Conservation (phyloP, 345 rosid species). For the Ricinus communis region DNA sequence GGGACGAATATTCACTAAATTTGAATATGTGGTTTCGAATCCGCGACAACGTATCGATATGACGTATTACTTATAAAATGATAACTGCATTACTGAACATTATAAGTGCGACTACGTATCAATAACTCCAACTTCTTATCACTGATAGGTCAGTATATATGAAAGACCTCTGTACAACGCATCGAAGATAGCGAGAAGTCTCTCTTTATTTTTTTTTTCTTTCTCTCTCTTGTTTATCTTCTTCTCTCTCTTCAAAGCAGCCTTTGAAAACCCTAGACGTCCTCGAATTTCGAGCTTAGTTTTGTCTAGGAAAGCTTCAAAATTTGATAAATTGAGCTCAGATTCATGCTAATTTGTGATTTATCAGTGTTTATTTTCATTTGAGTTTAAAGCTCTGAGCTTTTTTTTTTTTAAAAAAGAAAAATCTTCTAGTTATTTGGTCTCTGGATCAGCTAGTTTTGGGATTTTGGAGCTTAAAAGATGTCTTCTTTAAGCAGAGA, state of each 20-base stretch:
- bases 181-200: conserved; percentile 85
- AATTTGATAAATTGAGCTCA: conserved; percentile 24
- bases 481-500: conserved; percentile 90
- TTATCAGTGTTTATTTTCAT: not conserved
- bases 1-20: conserved; percentile 61
- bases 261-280: conserved; percentile 79
- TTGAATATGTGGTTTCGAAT: conserved; percentile 63
- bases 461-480: not conserved
- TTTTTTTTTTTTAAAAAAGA: no score
- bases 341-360: conserved; percentile 22
- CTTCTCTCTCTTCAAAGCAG: conserved; percentile 36
- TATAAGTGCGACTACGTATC: rapidly evolving
- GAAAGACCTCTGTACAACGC: conserved; percentile 59
- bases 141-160: conserved; percentile 49
- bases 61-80: conserved; percentile 15
- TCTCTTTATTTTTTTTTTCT: conserved; percentile 19
- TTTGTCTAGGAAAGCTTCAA: conserved; percentile 9
- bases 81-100: not conserved
- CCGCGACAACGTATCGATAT: conserved; percentile 36
- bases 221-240: conserved; percentile 40
- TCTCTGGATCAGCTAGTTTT: conserved; percentile 10
- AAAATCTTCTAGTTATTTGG: conserved; percentile 3
- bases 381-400: not conserved
- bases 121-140: rapidly evolving
- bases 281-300: conserved; percentile 35